Conservation (phyloP, 2,329 filamentous ascomycete species). For the Plenodomus lindquistii region DNA sequence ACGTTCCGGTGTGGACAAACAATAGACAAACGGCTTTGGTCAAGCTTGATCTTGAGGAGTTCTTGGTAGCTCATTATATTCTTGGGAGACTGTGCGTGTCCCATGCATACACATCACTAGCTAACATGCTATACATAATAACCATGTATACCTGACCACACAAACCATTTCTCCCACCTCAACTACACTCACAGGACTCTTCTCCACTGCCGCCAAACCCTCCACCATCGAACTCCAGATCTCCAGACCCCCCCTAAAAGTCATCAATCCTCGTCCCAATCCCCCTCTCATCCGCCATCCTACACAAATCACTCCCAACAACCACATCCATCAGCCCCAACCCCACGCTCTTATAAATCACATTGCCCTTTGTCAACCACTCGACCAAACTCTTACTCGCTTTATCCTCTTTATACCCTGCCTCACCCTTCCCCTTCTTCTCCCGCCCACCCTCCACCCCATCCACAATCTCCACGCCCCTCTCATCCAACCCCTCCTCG, state of each 20-base stretch:
- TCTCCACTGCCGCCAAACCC: background rate
- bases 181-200: conserved; percentile 13
- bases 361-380: conserved; percentile 66
- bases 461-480: conserved; percentile 68
- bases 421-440: conserved; percentile 50
- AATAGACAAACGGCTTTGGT: no score
- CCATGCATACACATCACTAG: no score
- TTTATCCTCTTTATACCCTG: conserved; percentile 31
- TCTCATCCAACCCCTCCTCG: conserved; percentile 59
- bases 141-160: no score
- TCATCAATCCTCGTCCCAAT: conserved; percentile 60
- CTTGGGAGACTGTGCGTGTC: no score
- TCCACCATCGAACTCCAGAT: background rate
- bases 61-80: no score
- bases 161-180: no score
- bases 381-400: conserved; percentile 52
- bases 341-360: conserved; percentile 72
- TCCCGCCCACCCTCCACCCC: conserved; percentile 46
- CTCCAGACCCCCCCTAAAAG: conserved; percentile 37
- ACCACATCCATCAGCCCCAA: conserved; percentile 71
- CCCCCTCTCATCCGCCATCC: conserved; percentile 58
- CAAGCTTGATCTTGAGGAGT: no score
- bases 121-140: no score
- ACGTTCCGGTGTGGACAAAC: no score
- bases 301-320: conserved; percentile 62